These are phyloP conservation scores for Botrytis porri DNA, from an alignment of 2,329 filamentous ascomycete species.

Conservation along the genomic window DNA sequence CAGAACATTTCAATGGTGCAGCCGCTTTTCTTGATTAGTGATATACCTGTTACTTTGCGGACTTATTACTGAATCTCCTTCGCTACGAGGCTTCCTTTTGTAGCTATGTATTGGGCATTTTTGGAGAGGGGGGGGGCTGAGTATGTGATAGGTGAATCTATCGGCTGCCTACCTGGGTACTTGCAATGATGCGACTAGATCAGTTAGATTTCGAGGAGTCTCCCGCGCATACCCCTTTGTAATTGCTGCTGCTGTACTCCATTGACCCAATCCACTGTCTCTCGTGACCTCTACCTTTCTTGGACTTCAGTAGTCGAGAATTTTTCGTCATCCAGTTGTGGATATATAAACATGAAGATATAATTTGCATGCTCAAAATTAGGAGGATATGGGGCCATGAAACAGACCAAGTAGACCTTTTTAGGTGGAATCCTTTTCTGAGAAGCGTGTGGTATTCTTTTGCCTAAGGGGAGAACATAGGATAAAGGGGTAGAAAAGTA, in stretches of 20 bases:
- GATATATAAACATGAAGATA: background rate
- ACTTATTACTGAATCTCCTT: too few species aligned
- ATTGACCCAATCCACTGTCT: background rate
- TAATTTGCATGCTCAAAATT: background rate
- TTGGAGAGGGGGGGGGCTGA: too few species aligned
- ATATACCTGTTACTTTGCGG: too few species aligned
- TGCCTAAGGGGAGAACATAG: too few species aligned
- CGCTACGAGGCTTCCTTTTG: too few species aligned
- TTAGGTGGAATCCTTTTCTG: accelerated
- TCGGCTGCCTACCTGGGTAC: background rate
- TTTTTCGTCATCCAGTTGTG: background rate
- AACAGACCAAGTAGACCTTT: background rate
- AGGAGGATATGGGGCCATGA: background rate
- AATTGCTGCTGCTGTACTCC: background rate
- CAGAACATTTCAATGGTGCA: too few species aligned
- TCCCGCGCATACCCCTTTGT: background rate
- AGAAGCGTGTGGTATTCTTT: too few species aligned
- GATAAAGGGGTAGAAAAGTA: too few species aligned
- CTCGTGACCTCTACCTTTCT: background rate
- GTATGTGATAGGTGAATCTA: too few species aligned
- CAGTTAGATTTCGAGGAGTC: too few species aligned
- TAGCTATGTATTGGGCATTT: too few species aligned
- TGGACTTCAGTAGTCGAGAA: background rate
- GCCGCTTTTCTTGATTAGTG: too few species aligned
- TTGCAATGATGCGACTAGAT: background rate